Conservation (phyloP, 1,284 basidiomycete species). For the Caloboletus inedulis region DNA sequence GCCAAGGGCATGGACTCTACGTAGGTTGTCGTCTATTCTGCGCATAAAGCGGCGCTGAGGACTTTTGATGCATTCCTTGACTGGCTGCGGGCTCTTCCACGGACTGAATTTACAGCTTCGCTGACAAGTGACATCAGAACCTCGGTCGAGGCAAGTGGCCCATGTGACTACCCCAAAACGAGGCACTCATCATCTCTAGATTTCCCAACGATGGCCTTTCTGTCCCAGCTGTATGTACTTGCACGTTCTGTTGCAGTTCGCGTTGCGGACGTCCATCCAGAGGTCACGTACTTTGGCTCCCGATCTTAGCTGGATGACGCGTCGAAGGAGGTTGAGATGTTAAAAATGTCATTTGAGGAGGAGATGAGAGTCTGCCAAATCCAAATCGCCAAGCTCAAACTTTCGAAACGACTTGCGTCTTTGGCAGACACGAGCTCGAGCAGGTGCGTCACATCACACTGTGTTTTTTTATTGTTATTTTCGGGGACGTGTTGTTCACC, state of each 20-base stretch:
- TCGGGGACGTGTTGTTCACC: neutral
- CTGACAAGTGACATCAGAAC: slow-evolving; percentile 42
- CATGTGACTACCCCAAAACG: neutral
- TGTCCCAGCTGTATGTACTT: slow-evolving; percentile 48
- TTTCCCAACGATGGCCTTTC: slow-evolving; percentile 51
- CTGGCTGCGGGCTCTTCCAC: slow-evolving; percentile 40
- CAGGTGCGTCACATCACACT: slow-evolving; percentile 18
- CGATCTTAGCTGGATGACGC: slow-evolving; percentile 21
- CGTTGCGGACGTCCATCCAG: slow-evolving; percentile 24
- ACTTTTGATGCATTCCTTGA: slow-evolving; percentile 39
- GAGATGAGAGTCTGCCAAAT: slow-evolving; percentile 38
- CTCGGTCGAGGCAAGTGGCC: slow-evolving; percentile 48
- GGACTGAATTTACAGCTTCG: slow-evolving; percentile 29
- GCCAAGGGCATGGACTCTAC: slow-evolving; percentile 23
- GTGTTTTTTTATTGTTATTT: too few relatives aligned
- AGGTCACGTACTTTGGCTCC: slow-evolving; percentile 25
- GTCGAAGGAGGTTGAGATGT: slow-evolving; percentile 15
- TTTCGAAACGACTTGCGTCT: slow-evolving; percentile 35
- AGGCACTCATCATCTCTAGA: slow-evolving; percentile 35
- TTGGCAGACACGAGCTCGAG: slow-evolving; percentile 21
- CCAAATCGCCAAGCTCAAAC: slow-evolving; percentile 38
- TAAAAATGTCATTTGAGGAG: slow-evolving; percentile 32
- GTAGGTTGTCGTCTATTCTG: slow-evolving; percentile 18
- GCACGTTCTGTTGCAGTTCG: slow-evolving; percentile 37
- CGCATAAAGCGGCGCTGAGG: slow-evolving; percentile 9